These are phyloP conservation scores for Chrysochromulina parva DNA, from an alignment of 78 protist species.

Conservation along the genomic window DNA sequence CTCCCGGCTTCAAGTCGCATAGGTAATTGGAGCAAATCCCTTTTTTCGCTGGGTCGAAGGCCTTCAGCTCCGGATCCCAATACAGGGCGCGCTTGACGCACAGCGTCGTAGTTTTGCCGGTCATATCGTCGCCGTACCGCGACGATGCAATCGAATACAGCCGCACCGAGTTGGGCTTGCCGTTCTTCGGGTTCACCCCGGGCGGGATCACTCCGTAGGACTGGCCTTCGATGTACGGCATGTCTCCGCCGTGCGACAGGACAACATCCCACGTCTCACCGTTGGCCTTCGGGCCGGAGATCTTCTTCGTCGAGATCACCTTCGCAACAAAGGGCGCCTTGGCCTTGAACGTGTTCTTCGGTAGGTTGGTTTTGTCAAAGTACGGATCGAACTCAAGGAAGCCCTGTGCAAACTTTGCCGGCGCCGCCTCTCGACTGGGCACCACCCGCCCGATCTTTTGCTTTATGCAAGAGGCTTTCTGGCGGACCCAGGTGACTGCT, in stretches of 20 bases:
- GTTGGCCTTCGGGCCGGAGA: slow-evolving; percentile 47
- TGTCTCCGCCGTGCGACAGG: slow-evolving; percentile 43
- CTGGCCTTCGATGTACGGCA: slow-evolving; percentile 62
- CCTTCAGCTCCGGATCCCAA: slow-evolving; percentile 46
- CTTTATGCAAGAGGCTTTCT: too few relatives aligned
- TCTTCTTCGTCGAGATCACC: slow-evolving; percentile 33
- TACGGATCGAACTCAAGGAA: slow-evolving; percentile 51
- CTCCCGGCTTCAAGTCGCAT: slow-evolving; percentile 46
- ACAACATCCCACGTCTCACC: slow-evolving; percentile 53
- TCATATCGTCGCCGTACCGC: slow-evolving; percentile 49
- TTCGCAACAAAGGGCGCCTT: slow-evolving; percentile 49
- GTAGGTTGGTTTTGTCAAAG: slow-evolving; percentile 27
- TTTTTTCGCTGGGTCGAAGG: slow-evolving; percentile 51
- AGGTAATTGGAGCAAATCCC: slow-evolving; percentile 63
- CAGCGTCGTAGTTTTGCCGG: slow-evolving; percentile 46
- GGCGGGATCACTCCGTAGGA: slow-evolving; percentile 51
- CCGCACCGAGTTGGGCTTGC: slow-evolving; percentile 56
- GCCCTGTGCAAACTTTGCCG: not conserved
- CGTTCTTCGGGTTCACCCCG: slow-evolving; percentile 50
- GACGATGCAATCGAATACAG: slow-evolving; percentile 57
- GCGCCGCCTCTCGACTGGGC: too few relatives aligned
- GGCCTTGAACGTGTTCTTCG: slow-evolving; percentile 49
- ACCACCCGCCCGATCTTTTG: too few relatives aligned
- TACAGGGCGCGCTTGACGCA: slow-evolving; percentile 56
- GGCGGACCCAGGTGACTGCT: too few relatives aligned